These are phyloP conservation scores for Solanum hybrid DNA, from an alignment of 305 asterid species.

Conservation along the genomic window DNA sequence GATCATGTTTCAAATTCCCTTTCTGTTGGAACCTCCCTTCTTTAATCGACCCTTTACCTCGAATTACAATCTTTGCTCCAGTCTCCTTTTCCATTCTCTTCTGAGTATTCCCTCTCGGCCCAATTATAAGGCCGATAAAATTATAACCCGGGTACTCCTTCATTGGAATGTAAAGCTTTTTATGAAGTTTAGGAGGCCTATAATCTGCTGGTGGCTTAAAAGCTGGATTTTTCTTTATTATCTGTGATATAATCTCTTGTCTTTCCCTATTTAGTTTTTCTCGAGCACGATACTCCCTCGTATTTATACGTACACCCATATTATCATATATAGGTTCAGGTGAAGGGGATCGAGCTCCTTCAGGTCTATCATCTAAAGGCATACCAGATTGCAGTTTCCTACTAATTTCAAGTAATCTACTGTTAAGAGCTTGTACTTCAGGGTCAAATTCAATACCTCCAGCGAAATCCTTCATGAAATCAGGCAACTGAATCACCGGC, in stretches of 20 bases:
- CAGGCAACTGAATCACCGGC: constrained; percentile 13
- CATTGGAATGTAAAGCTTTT: constrained; percentile 26
- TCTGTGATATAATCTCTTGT: constrained; percentile 11
- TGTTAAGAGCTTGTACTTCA: constrained; percentile 11
- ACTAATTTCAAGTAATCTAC: constrained; percentile 22
- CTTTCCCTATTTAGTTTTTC: constrained; percentile 15
- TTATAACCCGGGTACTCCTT: constrained; percentile 31
- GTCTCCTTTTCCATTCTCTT: constrained; percentile 43
- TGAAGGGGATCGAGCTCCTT: constrained; percentile 25
- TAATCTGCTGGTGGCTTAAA: constrained; percentile 21
- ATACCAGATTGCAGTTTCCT: constrained; percentile 16
- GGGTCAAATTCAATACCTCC: constrained; percentile 26
- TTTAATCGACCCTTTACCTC: constrained; percentile 27
- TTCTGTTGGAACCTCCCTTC: constrained; percentile 11
- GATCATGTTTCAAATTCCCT: constrained; percentile 19
- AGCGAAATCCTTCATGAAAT: constrained; percentile 10
- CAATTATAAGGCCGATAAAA: constrained; percentile 37
- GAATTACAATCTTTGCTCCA: constrained; percentile 28
- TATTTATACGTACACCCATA: constrained; percentile 23
- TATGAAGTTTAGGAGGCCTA: constrained; percentile 15
- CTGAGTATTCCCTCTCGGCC: constrained; percentile 43
- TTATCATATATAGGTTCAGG: constrained; percentile 29
- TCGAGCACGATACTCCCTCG: constrained; percentile 18
- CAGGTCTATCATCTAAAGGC: constrained; percentile 25
- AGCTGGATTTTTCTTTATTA: constrained; percentile 14